Evolutionary conservation across 192 early-diverging fungal species (phyloP).

Genomic region (Mortierella hygrophila): DNA sequence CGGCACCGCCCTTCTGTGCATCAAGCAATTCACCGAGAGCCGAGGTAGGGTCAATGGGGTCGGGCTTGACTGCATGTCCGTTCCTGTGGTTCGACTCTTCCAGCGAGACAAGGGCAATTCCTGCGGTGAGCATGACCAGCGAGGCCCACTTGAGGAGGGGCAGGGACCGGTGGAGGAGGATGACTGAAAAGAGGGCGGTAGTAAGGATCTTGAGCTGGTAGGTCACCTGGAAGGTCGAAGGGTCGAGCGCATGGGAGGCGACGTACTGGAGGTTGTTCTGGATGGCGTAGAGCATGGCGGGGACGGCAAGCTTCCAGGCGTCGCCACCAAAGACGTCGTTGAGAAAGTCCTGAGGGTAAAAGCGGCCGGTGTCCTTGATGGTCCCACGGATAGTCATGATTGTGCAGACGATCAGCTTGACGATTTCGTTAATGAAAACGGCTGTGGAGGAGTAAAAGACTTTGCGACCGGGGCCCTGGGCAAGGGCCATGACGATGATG

Average conservation of each 20-base stretch:
- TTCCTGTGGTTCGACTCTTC: constrained; percentile 60
- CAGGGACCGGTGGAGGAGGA: constrained; percentile 80
- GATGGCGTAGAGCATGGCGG: constrained; percentile 91
- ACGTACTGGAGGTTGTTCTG: constrained; percentile 98
- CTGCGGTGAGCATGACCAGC: constrained; percentile 84
- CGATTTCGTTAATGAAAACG: constrained; percentile 88
- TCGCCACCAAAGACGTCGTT: constrained; percentile 72
- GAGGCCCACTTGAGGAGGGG: constrained; percentile 85
- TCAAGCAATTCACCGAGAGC: constrained; percentile 25
- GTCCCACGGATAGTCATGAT: constrained; percentile 49
- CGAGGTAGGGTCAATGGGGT: constrained; percentile 22
- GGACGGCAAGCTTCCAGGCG: constrained; percentile 88
- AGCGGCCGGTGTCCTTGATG: constrained; percentile 35
- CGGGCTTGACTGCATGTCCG: constrained; percentile 1
- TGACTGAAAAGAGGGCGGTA: constrained; percentile 92
- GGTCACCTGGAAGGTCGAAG: constrained; percentile 96
- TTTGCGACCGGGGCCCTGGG: constrained; percentile 44
- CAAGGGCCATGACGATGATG: constrained; percentile 86
- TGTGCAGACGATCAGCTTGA: constrained; percentile 79
- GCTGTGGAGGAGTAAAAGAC: constrained; percentile 90
- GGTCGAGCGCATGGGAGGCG: constrained; percentile 87
- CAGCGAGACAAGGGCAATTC: constrained; percentile 90
- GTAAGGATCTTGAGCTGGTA: constrained; percentile 99
- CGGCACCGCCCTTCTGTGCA: constrained; percentile 18
- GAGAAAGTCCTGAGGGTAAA: constrained; percentile 46